Conservation (phyloP, 371 early-diverging fungal genomes). For the Circinella minor region DNA sequence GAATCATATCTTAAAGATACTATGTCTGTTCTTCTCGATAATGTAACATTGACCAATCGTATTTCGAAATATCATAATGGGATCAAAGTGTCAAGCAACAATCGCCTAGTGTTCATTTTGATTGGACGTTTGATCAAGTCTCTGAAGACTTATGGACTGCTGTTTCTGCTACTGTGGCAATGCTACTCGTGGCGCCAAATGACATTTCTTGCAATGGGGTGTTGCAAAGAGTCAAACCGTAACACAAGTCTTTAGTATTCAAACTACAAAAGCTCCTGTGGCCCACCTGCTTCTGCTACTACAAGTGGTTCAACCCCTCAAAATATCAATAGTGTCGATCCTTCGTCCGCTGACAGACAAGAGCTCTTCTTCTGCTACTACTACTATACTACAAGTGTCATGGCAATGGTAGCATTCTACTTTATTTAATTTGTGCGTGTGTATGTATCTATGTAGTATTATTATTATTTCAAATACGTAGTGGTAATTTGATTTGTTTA, state of each 20-base stretch:
- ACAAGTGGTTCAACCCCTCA: constrained; percentile 8
- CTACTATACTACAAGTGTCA: too few species aligned
- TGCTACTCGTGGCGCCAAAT: constrained; percentile 37
- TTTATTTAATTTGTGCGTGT: too few species aligned
- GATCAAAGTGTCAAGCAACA: constrained; percentile 58
- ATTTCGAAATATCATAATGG: constrained; percentile 55
- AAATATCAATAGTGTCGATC: constrained; percentile 6
- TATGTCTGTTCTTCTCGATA: constrained; percentile 52
- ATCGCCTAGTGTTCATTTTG: constrained; percentile 59
- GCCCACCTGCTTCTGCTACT: constrained; percentile 34
- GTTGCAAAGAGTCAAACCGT: constrained; percentile 35
- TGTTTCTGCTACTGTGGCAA: constrained; percentile 34
- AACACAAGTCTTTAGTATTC: constrained; percentile 48
- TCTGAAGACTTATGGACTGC: constrained; percentile 43
- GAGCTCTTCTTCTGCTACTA: constrained; percentile 1
- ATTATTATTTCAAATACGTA: too few species aligned
- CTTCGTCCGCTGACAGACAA: constrained; percentile 9
- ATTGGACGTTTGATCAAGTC: constrained; percentile 52
- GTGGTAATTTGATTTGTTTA: too few species aligned
- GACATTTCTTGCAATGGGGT: constrained; percentile 56
- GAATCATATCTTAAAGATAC: constrained; percentile 52
- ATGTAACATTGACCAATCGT: constrained; percentile 46
- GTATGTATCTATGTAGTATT: too few species aligned
- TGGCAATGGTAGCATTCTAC: neutral
- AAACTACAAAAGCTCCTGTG: constrained; percentile 39